These are phyloP conservation scores for Taxillus chinensis DNA, from an alignment of 164 flowering plant genomes.

Conservation along the genomic window DNA sequence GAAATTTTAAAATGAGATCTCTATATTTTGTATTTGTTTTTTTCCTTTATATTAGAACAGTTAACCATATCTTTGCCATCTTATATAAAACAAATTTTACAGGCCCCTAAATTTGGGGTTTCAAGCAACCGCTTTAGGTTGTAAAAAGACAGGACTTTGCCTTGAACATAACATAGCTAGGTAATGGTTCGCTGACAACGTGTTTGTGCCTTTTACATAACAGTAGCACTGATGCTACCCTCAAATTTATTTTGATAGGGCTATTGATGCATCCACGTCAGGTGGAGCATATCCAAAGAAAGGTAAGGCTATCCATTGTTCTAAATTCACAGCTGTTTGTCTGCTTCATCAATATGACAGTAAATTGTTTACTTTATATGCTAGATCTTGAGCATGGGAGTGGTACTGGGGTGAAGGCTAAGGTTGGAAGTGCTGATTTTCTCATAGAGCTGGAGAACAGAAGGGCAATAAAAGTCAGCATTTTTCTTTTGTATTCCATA, in stretches of 20 bases:
- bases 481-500: not conserved
- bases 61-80: too few relatives aligned
- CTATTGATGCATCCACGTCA: not conserved
- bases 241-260: conserved; percentile 8
- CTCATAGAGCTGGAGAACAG: conserved; percentile 62
- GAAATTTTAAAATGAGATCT: too few relatives aligned
- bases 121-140: too few relatives aligned
- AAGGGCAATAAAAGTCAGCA: conserved; percentile 68
- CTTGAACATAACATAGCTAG: too few relatives aligned
- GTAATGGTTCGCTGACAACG: too few relatives aligned
- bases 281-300: not conserved
- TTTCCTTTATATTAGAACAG: too few relatives aligned
- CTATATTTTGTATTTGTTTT: too few relatives aligned
- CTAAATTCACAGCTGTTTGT: not conserved
- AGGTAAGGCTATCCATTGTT: conserved; percentile 7
- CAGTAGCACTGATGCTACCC: not conserved
- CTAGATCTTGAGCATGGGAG: conserved; percentile 29
- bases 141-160: too few relatives aligned
- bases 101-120: too few relatives aligned
- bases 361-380: not conserved
- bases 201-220: too few relatives aligned
- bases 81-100: too few relatives aligned
- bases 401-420: conserved; percentile 24
- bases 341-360: not conserved
- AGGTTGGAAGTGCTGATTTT: conserved; percentile 61